A percentile compares a stretch with the other conserved stretches of the same genome.
Evolutionary conservation across 768 basidiomycete species (phyloP).

Genomic region (Hebeloma cylindrosporum): DNA sequence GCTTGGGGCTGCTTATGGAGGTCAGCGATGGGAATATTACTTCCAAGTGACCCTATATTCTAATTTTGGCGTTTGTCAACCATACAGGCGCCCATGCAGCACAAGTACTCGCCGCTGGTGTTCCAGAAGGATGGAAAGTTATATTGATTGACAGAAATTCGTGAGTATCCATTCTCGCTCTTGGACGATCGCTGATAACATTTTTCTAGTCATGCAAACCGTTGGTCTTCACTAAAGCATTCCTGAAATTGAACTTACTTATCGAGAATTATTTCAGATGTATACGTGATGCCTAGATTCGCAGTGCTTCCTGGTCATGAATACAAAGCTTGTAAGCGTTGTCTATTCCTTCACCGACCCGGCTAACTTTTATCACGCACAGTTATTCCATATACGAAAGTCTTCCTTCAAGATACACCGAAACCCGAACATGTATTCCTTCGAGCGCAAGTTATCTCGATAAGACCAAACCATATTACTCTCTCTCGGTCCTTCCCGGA

Average conservation of each 20-base stretch:
- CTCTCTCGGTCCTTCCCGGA: constrained; percentile 51
- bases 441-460: constrained; percentile 44
- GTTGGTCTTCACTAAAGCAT: constrained; percentile 24
- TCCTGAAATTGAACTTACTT: not conserved
- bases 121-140: constrained; percentile 55
- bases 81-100: constrained; percentile 47
- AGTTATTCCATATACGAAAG: constrained; percentile 56
- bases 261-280: constrained; percentile 30
- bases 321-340: constrained; percentile 58
- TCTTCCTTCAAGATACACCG: constrained; percentile 35
- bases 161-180: constrained; percentile 30
- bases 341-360: not conserved
- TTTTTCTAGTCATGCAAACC: constrained; percentile 44
- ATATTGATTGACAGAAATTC: constrained; percentile 61
- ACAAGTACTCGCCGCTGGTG: constrained; percentile 44
- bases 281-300: constrained; percentile 59
- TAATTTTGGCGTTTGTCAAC: too few relatives aligned
- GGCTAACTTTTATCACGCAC: not conserved
- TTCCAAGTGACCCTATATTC: constrained; percentile 3
- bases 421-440: constrained; percentile 35
- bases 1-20: constrained; percentile 58
- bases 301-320: constrained; percentile 60
- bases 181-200: not conserved
- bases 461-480: constrained; percentile 40
- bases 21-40: constrained; percentile 25